Base-by-base conservation (phyloP, 495 filamentous ascomycete species). In the Penicillium dipodomyicola region DNA sequence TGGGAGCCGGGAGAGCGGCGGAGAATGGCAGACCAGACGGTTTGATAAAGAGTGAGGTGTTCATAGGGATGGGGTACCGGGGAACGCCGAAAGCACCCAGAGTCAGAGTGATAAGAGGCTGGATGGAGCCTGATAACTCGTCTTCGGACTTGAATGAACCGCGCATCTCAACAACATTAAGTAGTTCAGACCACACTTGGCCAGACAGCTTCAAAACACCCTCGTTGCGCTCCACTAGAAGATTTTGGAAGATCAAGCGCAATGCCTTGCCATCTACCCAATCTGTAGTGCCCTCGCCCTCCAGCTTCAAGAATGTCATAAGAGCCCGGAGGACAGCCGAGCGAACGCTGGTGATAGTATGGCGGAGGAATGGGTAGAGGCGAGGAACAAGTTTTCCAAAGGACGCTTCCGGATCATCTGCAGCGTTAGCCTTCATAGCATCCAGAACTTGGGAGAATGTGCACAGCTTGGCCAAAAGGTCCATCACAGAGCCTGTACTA, bases 401-500 rank as follows among this genome's bases (percentile, higher is more conserved):
- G 42, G 92, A 94, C 44, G 92, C 84, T 60, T 91, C 87, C 3
- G 87, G 79, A 62, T 97, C 89, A 58, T 84, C 79, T 17, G 86
- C 84, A 22, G 94, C 94, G 55, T 96, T 96, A 37, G 77, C 71
- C 71, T 92, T 95, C 94, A 98, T 98, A 17, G 94, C 89, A 59
- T 92, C 85, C 53, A 98, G 75, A 25, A 97, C 94, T 72, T 96
- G 83, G 3, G 88, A 88, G 77, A 96, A 98, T 56, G 91, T 89
- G 73, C 95, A 98, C 32, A 98, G 84, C 63, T 91, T 97, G 23
- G 94, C 95, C 22, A 98, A 78, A 27, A 98, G 81, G 65, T 98
- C 94, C 94, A 98, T 98, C 41, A 98, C 93, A 49, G 88, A 93
- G 29, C 94, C 94, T 22, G 94, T 98, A 71, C 92, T 97, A 6